These are phyloP conservation scores for Neurospora sp. DNA, from an alignment of 495 filamentous ascomycete species.

Conservation along the genomic window DNA sequence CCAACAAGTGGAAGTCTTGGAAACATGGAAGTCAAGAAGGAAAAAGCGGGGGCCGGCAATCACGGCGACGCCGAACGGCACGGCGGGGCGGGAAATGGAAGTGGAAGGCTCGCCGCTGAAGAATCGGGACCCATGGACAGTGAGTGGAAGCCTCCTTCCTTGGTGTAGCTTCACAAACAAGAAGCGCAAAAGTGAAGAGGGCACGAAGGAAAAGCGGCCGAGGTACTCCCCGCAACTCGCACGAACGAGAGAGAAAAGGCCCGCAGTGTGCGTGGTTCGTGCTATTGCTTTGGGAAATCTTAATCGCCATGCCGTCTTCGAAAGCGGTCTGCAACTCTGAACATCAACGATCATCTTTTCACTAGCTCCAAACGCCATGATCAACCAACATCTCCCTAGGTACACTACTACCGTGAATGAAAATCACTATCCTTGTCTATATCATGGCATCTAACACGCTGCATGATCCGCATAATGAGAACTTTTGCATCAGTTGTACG, in stretches of 20 bases:
- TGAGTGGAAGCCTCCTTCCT: not conserved
- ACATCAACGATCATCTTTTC: not conserved
- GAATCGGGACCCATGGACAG: not conserved
- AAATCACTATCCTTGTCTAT: not conserved
- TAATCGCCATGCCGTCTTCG: not conserved
- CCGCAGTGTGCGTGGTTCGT: not conserved
- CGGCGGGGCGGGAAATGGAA: not conserved
- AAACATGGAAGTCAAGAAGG: not conserved
- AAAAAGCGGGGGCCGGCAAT: not conserved
- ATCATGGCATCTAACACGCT: not conserved
- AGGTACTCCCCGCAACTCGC: not conserved
- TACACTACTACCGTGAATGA: not conserved
- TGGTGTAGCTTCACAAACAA: not conserved
- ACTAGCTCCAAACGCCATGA: not conserved
- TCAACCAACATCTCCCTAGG: not conserved
- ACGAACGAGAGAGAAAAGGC: not conserved
- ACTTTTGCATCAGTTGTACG: not conserved
- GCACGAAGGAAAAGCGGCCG: constrained; percentile 1
- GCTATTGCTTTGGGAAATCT: not conserved
- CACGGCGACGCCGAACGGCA: not conserved
- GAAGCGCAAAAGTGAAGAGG: not conserved
- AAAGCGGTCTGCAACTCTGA: not conserved
- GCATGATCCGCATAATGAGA: not conserved
- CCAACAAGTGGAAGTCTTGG: not conserved
- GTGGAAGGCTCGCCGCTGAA: no score